These are phyloP conservation scores for Saprolegnia diclina DNA, from an alignment of 352 stramenopile species.

Conservation along the genomic window DNA sequence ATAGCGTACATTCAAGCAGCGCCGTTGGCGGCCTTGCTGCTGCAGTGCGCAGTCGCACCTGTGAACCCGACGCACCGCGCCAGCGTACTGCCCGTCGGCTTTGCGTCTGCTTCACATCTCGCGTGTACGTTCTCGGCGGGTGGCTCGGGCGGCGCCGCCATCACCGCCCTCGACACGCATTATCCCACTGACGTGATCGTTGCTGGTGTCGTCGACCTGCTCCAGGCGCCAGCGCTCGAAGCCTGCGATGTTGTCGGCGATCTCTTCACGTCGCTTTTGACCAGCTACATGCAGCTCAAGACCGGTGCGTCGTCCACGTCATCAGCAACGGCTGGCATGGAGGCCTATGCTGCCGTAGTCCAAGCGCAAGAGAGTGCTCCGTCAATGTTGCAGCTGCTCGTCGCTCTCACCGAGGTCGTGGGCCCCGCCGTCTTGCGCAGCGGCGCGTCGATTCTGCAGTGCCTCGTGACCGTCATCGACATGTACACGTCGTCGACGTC, in stretches of 20 bases:
- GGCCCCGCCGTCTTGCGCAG: constrained; percentile 69
- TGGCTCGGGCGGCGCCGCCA: constrained; percentile 48
- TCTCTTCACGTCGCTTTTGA: constrained; percentile 65
- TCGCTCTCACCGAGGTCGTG: constrained; percentile 66
- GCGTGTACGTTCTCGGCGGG: constrained; percentile 60
- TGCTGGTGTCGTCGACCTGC: constrained; percentile 43
- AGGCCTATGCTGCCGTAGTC: neutral
- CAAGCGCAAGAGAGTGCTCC: constrained; percentile 32
- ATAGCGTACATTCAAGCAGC: constrained; percentile 8
- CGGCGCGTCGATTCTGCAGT: constrained; percentile 54
- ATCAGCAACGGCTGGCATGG: neutral
- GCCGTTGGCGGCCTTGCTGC: constrained; percentile 32
- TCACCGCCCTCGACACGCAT: constrained; percentile 18
- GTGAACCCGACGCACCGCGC: constrained; percentile 38
- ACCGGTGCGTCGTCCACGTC: constrained; percentile 26
- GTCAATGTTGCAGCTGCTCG: constrained; percentile 51
- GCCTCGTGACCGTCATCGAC: constrained; percentile 59
- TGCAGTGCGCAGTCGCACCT: constrained; percentile 55
- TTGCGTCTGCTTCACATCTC: constrained; percentile 31
- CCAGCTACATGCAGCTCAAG: constrained; percentile 70
- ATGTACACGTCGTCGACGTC: constrained; percentile 42
- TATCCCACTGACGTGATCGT: constrained; percentile 36
- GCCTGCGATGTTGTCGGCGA: constrained; percentile 57
- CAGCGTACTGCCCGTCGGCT: constrained; percentile 32
- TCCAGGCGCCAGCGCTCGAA: constrained; percentile 61